Conservation (phyloP, 495 filamentous ascomycete genomes). For the Xylaria cubensis region DNA sequence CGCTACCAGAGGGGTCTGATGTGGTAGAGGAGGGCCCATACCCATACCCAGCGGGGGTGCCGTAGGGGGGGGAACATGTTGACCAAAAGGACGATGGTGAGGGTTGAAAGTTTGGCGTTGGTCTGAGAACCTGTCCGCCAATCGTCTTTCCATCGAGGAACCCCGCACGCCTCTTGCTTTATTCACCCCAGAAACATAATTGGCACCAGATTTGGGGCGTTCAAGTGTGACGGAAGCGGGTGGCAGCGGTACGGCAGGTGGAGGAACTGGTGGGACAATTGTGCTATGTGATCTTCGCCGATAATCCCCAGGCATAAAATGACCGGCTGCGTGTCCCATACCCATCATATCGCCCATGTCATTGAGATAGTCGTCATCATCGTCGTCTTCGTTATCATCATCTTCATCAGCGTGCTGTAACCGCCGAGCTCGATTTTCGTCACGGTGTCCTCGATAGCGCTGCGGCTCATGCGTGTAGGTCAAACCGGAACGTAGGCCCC, state of each 20-base stretch:
- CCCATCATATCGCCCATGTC: constrained; percentile 45
- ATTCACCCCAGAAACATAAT: constrained; percentile 46
- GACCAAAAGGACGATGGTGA: constrained; percentile 38
- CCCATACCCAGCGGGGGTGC: constrained; percentile 41
- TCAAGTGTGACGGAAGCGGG: constrained; percentile 45
- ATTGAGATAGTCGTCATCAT: constrained; percentile 49
- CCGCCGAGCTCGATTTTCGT: constrained; percentile 62
- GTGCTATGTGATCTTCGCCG: constrained; percentile 50
- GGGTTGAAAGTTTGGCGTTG: constrained; percentile 38
- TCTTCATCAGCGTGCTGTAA: constrained; percentile 56
- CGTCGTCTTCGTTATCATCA: constrained; percentile 47
- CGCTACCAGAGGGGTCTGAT: constrained; percentile 32
- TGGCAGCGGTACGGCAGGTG: constrained; percentile 41
- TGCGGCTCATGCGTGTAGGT: constrained; percentile 55
- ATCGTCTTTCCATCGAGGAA: constrained; percentile 51
- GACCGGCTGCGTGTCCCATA: constrained; percentile 49
- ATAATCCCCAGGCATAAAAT: constrained; percentile 56
- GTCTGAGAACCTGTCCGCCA: constrained; percentile 51
- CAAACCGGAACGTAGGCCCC: constrained; percentile 43
- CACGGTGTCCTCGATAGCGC: constrained; percentile 59
- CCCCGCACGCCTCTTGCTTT: constrained; percentile 43
- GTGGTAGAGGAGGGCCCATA: constrained; percentile 38
- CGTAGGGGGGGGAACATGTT: constrained; percentile 37
- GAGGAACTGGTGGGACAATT: constrained; percentile 47
- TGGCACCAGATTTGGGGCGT: constrained; percentile 39